Base-by-base conservation (phyloP, 768 basidiomycete genomes). In the Kondoa malvinella region DNA sequence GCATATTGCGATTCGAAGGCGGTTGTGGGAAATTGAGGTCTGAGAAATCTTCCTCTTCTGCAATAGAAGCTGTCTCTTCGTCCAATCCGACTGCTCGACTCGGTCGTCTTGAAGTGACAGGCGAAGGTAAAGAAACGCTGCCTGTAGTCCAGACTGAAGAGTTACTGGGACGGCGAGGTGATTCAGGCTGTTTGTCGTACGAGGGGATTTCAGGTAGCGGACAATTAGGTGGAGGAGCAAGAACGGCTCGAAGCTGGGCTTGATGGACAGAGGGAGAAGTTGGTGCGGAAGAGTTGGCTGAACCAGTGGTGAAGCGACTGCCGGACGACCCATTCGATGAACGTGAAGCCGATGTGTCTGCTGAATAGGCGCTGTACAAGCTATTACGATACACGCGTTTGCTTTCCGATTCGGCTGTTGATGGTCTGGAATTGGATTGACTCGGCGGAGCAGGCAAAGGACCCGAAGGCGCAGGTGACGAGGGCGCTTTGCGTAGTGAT, bases 401-500 rank as follows among this genome's bases (percentile, higher is more conserved):
- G 8, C 40, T 8, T 14, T 34, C 65, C 27, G 2, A 15, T 26
- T 50, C 65, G 30, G 3, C 59, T 12, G 57, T n/a, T 16, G 30
- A n/a, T 29, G 65, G 57, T 16, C 40, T 30, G 25, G 34, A 25
- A 34, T 26, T 12, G 63, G 31, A 64, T 29, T 8, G 25, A 25
- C 14, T 12, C 14, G 29, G 29, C 4, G 63, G 25, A 31, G 63
- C 4, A 29, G 63, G 34, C 17, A 25, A 25, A 14, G 34, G 31
- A 29, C 25, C 25, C 14, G 63, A 40, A 32, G 63, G 63, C 30
- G 63, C 4, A 30, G 63, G 16, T 33, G 63, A 14, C 14, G 33
- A 64, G 63, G 63, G 63, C 14, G n/a, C 40, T 50, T 50, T 50
- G 40, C 8, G 40, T 50, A 50, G 30, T 50, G 56, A 57, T 27